Conservation (phyloP, 371 early-diverging fungal species). For the Mucor indicus region DNA sequence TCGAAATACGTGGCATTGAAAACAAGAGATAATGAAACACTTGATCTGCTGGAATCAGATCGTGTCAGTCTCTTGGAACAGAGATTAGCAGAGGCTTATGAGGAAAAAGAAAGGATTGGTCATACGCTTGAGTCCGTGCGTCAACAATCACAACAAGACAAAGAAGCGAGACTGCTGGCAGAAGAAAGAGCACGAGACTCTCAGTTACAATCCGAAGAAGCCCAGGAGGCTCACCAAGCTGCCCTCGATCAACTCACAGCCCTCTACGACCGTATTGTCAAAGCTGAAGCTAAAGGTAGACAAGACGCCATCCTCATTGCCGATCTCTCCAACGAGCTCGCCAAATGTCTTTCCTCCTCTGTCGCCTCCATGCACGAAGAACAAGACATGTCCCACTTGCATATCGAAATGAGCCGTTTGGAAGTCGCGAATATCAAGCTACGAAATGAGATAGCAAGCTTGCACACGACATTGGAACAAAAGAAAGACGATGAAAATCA, state of each 20-base stretch:
- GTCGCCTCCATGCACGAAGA: too few species aligned
- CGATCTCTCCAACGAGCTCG: slow-evolving; percentile 47
- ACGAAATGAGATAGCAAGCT: slow-evolving; percentile 46
- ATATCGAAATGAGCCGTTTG: slow-evolving; percentile 49
- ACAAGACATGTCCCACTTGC: slow-evolving; percentile 33
- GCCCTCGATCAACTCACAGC: slow-evolving; percentile 38
- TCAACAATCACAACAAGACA: slow-evolving; percentile 40
- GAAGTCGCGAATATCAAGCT: slow-evolving; percentile 57
- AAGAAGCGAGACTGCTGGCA: slow-evolving; percentile 31
- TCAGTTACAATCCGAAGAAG: slow-evolving; percentile 44
- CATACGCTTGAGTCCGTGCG: slow-evolving; percentile 24
- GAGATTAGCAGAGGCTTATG: slow-evolving; percentile 36
- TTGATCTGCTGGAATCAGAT: slow-evolving; percentile 43
- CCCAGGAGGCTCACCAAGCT: slow-evolving; percentile 48
- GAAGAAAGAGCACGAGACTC: slow-evolving; percentile 49
- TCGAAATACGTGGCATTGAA: slow-evolving; percentile 37
- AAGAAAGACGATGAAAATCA: slow-evolving; percentile 45
- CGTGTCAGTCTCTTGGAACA: slow-evolving; percentile 47
- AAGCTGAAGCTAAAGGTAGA: slow-evolving; percentile 44
- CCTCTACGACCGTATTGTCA: slow-evolving; percentile 36
- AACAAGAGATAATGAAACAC: slow-evolving; percentile 22
- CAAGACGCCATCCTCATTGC: slow-evolving; percentile 36
- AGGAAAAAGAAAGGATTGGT: slow-evolving; percentile 36
- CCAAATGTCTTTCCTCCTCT: slow-evolving; percentile 18
- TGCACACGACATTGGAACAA: slow-evolving; percentile 50